phyloP scores from a whole-genome alignment of 352 stramenopile species.

The Globisporangium apiculatum region DNA sequence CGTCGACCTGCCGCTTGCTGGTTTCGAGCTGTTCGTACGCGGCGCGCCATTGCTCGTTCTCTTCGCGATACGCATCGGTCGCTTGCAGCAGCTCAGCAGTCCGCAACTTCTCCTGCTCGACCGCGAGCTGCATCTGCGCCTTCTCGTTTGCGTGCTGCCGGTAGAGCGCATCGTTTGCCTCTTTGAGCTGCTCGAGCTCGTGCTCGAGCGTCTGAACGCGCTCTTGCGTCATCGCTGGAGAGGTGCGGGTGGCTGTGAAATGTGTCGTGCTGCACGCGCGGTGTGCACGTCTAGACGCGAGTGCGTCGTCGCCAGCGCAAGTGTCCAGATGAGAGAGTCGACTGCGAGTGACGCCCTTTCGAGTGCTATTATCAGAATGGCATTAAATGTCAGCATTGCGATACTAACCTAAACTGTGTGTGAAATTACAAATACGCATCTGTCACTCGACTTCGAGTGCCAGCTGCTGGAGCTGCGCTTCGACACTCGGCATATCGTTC shows the following conservation, averaged over 20 bases:
- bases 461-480: too few relatives aligned
- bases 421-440: too few relatives aligned
- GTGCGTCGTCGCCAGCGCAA: too few relatives aligned
- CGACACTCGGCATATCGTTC: too few relatives aligned
- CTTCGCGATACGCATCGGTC: conserved; percentile 37
- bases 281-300: too few relatives aligned
- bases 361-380: too few relatives aligned
- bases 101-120: conserved; percentile 54
- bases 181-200: conserved; percentile 40
- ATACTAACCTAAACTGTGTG: too few relatives aligned
- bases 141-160: conserved; percentile 68
- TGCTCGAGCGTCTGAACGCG: conserved; percentile 31
- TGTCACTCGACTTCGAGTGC: too few relatives aligned
- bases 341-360: too few relatives aligned
- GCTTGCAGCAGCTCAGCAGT: conserved; percentile 34
- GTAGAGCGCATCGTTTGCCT: conserved; percentile 55
- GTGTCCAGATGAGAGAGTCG: too few relatives aligned
- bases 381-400: too few relatives aligned
- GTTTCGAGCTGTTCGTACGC: conserved; percentile 55
- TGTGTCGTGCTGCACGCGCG: too few relatives aligned
- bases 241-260: neutral
- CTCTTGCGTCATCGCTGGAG: conserved; percentile 18
- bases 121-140: conserved; percentile 64
- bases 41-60: conserved; percentile 50
- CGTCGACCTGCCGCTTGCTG: conserved; percentile 38